A percentile compares a stretch with the other conserved stretches of the same genome.
phyloP scores from a whole-genome alignment of 2,329 filamentous ascomycete species.

The Pseudogymnoascus sp. region DNA sequence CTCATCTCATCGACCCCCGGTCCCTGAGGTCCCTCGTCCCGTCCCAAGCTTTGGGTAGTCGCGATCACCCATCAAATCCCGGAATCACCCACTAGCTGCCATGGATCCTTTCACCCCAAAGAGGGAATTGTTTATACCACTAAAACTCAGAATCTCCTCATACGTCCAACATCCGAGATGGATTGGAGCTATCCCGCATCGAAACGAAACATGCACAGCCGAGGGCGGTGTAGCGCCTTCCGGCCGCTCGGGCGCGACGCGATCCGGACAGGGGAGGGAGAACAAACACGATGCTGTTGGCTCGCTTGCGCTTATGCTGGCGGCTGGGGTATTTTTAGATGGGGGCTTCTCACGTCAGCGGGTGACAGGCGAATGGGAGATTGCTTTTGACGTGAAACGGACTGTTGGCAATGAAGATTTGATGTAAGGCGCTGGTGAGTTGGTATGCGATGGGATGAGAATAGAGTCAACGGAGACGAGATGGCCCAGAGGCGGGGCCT shows the following conservation, averaged over 20 bases:
- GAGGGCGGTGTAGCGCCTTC: neutral
- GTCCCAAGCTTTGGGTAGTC: neutral
- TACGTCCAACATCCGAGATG: neutral
- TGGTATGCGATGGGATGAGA: neutral
- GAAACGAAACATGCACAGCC: slow-evolving; percentile 5
- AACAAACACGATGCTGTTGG: neutral
- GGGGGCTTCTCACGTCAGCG: neutral
- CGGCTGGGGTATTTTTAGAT: slow-evolving; percentile 4
- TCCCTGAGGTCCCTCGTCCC: neutral
- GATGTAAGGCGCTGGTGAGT: neutral
- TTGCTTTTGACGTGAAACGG: neutral
- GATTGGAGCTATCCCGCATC: neutral
- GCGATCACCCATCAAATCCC: neutral
- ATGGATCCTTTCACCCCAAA: neutral
- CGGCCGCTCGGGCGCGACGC: neutral
- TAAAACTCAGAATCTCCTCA: neutral
- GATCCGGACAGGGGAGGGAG: neutral
- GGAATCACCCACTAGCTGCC: neutral
- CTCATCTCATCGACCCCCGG: neutral
- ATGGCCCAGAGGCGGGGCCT: neutral
- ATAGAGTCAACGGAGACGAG: neutral
- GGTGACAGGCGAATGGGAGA: neutral
- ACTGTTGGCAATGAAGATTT: neutral
- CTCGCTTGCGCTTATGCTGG: neutral
- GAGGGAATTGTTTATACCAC: neutral